Base-by-base conservation (phyloP, 345 rosid genomes). In the Gossypium thurberi region DNA sequence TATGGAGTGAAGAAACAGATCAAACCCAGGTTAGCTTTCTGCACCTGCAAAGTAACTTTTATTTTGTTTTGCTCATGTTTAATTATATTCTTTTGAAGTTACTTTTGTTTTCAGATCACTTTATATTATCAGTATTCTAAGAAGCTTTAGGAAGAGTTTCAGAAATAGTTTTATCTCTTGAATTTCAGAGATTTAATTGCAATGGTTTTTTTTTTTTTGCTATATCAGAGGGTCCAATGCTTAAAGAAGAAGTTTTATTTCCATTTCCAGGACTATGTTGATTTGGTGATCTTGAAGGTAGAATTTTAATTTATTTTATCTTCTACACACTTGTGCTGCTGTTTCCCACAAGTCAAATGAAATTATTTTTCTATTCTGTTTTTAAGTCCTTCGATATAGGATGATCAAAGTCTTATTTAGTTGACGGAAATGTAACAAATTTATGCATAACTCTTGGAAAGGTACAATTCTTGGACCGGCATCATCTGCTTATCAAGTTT, bases 391-490 rank as follows among this genome's bases (percentile, higher is more conserved):
- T 75, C 1, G 12, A 25, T 55, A n/a, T 23, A 20, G 51, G 66
- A 58, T 15, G 8, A 66, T 60, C 26, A 26, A 28, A 72, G 50
- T 72, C 55, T 21, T 44, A 26, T 60, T 28, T 75, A 2, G 17
- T 58, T 33, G 42, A 62, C 14, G 52, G 64, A 61, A 10, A 18
- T 6, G 4, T n/a, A 60, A 63, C 71, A 17, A 75, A 53, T 52
- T 74, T 77, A 2, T 72, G 77, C 33, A 13, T 48, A 70, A 71
- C 44, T 59, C 58, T 37, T 81, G 48, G 44, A 14, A 86, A 91
- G 98, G 98, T 88, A 74, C 99, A 95, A 81, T 92, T 95, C 81
- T 85, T 95, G 91, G 99, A 95, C 79, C 90, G 96, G 48, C 94
- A 88, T 57, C 98, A 95, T 82, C 81, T 95, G 82, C 86, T 95